These are phyloP conservation scores for Physaria fendleri DNA, from an alignment of 345 rosid genomes.

Conservation along the genomic window DNA sequence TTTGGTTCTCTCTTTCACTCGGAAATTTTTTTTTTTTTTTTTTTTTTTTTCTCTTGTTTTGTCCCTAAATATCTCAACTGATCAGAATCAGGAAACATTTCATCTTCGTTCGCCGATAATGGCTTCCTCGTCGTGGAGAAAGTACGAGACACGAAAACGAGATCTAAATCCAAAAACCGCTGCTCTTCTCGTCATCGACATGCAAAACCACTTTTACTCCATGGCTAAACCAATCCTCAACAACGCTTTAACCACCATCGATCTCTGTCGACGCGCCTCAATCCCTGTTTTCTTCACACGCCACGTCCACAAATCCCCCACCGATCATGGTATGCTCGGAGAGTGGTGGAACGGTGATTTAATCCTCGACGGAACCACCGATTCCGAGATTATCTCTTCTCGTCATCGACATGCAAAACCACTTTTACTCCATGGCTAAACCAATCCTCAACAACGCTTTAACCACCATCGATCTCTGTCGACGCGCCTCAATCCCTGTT, in stretches of 20 bases:
- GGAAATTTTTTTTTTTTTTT: too few relatives aligned
- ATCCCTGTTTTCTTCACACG: conserved; percentile 81
- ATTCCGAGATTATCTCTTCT: conserved; percentile 45
- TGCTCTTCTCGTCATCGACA: too few relatives aligned
- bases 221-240: conserved; percentile 51
- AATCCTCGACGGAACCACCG: conserved; percentile 48
- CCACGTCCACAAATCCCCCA: conserved; percentile 51
- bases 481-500: conserved; percentile 60
- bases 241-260: conserved; percentile 44
- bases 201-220: conserved; percentile 54
- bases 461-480: conserved; percentile 52
- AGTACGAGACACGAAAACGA: too few relatives aligned
- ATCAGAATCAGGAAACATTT: too few relatives aligned
- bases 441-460: conserved; percentile 49
- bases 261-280: conserved; percentile 53
- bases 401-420: conserved; percentile 65
- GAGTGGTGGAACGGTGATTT: conserved; percentile 71
- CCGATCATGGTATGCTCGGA: conserved; percentile 48
- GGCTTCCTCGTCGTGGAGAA: conserved; percentile 35
- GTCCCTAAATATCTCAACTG: too few relatives aligned
- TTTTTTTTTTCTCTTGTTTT: too few relatives aligned
- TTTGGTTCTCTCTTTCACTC: too few relatives aligned
- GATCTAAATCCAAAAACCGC: too few relatives aligned
- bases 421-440: conserved; percentile 48
- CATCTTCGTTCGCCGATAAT: too few relatives aligned